phyloP scores from a whole-genome alignment of 257 asterid genomes.

The Marsdenia floribunda region DNA sequence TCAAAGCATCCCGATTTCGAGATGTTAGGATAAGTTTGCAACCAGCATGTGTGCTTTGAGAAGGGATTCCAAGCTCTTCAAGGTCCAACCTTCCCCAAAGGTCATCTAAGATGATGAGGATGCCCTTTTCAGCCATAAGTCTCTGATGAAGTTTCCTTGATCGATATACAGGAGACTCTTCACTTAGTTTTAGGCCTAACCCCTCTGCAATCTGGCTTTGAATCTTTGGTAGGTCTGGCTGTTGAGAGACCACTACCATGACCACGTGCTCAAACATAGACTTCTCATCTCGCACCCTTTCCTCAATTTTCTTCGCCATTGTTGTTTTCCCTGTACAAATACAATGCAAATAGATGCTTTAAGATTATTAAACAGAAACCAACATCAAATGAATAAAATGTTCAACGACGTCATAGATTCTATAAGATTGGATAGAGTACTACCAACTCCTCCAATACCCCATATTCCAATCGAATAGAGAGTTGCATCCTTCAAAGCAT shows the following conservation, averaged over 20 bases:
- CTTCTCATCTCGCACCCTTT: neutral
- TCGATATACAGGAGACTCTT: neutral
- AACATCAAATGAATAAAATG: too few species aligned
- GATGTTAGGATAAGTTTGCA: constrained; percentile 23
- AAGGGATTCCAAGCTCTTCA: constrained; percentile 17
- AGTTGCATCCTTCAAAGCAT: neutral
- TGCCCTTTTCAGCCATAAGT: neutral
- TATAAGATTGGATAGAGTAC: too few species aligned
- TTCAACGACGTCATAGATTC: too few species aligned
- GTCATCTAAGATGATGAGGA: constrained; percentile 26
- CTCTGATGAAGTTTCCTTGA: neutral
- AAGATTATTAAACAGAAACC: too few species aligned
- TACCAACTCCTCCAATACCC: too few species aligned
- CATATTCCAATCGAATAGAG: neutral
- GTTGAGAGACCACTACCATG: neutral
- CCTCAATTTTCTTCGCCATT: constrained; percentile 11
- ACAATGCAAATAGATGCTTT: neutral
- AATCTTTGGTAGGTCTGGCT: neutral
- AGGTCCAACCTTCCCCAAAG: constrained; percentile 19
- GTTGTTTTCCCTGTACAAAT: constrained; percentile 7
- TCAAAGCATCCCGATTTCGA: neutral
- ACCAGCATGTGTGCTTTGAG: neutral
- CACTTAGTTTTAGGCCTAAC: neutral
- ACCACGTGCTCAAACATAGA: neutral
- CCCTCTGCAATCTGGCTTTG: neutral